phyloP scores from a whole-genome alignment of 2,329 filamentous ascomycete species.

The Curvularia verruculosa region DNA sequence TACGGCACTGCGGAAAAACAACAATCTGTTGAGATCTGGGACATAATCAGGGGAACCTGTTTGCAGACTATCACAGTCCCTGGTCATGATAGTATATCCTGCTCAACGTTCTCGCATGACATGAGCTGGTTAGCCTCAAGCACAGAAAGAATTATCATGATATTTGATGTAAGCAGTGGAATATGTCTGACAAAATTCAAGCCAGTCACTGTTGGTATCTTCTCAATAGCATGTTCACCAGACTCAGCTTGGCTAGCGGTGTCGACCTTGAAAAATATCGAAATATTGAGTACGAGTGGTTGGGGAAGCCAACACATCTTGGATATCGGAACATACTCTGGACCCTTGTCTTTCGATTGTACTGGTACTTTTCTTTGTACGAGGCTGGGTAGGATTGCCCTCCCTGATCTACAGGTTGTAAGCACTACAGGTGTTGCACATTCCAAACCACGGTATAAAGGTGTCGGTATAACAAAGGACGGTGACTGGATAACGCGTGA shows the following conservation, averaged over 20 bases:
- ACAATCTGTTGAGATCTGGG: not conserved
- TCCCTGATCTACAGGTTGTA: slow-evolving; percentile 8
- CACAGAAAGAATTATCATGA: no score
- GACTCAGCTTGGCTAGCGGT: slow-evolving; percentile 3
- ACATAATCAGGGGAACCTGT: not conserved
- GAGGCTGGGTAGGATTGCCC: slow-evolving; percentile 21
- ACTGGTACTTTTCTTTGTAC: slow-evolving; percentile 12
- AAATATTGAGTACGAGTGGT: slow-evolving; percentile 1
- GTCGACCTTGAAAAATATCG: slow-evolving; percentile 4
- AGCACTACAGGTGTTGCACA: slow-evolving; percentile 3
- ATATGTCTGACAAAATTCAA: no score
- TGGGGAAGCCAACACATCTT: not conserved
- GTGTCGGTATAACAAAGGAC: slow-evolving; percentile 17
- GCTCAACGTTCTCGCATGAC: slow-evolving; percentile 20
- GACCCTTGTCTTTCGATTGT: not conserved
- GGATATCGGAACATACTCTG: not conserved
- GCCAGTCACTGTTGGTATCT: slow-evolving; percentile 1
- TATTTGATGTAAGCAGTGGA: no score
- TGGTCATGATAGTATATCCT: slow-evolving; percentile 5
- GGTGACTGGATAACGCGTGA: slow-evolving; percentile 26
- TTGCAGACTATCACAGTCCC: not conserved
- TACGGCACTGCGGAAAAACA: no score
- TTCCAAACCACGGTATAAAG: slow-evolving; percentile 18
- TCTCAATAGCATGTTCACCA: slow-evolving; percentile 18
- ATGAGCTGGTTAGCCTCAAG: not conserved